Conservation (phyloP, 2,329 filamentous ascomycete species). For the Colletotrichum acutatum region DNA sequence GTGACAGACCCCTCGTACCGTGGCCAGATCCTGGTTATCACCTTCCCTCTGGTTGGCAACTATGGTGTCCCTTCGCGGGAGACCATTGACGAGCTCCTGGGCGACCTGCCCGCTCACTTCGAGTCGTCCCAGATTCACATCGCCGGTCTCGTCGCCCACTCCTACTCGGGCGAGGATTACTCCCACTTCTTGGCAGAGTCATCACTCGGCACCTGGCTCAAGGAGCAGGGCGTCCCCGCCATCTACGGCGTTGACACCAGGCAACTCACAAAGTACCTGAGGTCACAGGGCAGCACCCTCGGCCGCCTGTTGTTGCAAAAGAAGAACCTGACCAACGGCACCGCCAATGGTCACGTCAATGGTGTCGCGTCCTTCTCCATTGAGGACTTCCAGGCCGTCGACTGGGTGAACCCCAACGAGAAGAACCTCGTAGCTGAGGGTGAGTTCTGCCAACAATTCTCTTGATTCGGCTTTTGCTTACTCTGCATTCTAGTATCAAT, state of each 20-base stretch:
- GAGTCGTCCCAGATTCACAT: slow-evolving; percentile 95
- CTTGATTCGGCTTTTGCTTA: slow-evolving; percentile 49
- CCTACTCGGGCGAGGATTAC: slow-evolving; percentile 94
- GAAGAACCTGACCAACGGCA: slow-evolving; percentile 55
- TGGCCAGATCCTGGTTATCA: slow-evolving; percentile 95
- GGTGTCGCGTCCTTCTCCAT: slow-evolving; percentile 39
- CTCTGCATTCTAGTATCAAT: slow-evolving; percentile 78
- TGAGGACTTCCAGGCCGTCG: slow-evolving; percentile 77
- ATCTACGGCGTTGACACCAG: slow-evolving; percentile 96
- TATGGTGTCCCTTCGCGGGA: slow-evolving; percentile 95
- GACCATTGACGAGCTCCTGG: slow-evolving; percentile 83
- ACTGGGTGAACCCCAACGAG: slow-evolving; percentile 92
- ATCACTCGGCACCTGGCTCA: slow-evolving; percentile 93
- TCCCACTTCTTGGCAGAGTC: slow-evolving; percentile 93
- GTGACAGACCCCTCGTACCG: slow-evolving; percentile 89
- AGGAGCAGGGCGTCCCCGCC: slow-evolving; percentile 93
- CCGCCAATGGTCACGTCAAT: slow-evolving; percentile 45
- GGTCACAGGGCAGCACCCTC: slow-evolving; percentile 95
- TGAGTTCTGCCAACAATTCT: slow-evolving; percentile 61
- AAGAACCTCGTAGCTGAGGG: slow-evolving; percentile 95
- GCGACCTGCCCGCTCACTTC: slow-evolving; percentile 90
- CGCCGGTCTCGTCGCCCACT: slow-evolving; percentile 88
- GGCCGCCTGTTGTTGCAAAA: slow-evolving; percentile 87
- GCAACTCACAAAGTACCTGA: slow-evolving; percentile 92
- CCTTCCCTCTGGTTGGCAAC: slow-evolving; percentile 95